Conservation (phyloP, 441 rosid species). For the Eutrema salsugineum region DNA sequence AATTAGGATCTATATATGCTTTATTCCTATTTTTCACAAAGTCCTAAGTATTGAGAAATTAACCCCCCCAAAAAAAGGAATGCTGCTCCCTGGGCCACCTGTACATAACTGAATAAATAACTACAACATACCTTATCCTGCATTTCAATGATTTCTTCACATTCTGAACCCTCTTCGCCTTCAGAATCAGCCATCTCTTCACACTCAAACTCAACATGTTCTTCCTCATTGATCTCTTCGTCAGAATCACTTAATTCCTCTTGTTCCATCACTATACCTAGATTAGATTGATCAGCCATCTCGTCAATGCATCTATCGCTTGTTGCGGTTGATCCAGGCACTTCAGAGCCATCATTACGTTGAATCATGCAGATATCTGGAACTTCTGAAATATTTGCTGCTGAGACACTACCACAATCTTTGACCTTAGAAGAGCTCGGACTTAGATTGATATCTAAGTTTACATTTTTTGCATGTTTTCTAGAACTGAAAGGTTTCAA, state of each 20-base stretch:
- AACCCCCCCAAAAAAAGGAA: neutral
- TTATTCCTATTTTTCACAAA: neutral
- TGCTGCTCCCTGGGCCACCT: neutral
- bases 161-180: slow-evolving; percentile 68
- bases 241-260: slow-evolving; percentile 98
- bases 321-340: slow-evolving; percentile 29
- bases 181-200: slow-evolving; percentile 99
- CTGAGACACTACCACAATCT: slow-evolving; percentile 33
- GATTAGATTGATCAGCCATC: slow-evolving; percentile 55
- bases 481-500: slow-evolving; percentile 31
- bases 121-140: slow-evolving; percentile 52
- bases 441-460: slow-evolving; percentile 78
- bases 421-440: slow-evolving; percentile 46
- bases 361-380: slow-evolving; percentile 24
- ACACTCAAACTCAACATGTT: slow-evolving; percentile 92
- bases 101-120: neutral
- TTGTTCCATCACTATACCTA: slow-evolving; percentile 94
- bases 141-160: slow-evolving; percentile 43
- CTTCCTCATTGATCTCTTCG: slow-evolving; percentile 82
- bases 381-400: slow-evolving; percentile 34
- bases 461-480: slow-evolving; percentile 53
- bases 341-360: slow-evolving; percentile 31
- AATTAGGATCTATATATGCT: slow-evolving; percentile 4
- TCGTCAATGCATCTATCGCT: slow-evolving; percentile 43
- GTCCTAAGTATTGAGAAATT: neutral